Conservation (phyloP, 345 rosid genomes). For the Rhodomyrtus tomentosa region DNA sequence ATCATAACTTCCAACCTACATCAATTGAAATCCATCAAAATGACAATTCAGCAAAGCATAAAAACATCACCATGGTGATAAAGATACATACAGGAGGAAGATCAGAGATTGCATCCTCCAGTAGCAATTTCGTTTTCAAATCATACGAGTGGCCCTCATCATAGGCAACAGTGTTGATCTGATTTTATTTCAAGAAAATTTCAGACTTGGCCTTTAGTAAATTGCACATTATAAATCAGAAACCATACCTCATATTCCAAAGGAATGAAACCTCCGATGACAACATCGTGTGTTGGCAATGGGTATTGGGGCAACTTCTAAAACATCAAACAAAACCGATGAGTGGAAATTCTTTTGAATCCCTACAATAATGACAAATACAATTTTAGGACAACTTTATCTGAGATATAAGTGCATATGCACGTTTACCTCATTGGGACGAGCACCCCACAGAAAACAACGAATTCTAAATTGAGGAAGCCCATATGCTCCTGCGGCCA, state of each 20-base stretch:
- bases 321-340: neutral
- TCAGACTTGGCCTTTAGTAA: neutral
- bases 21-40: neutral
- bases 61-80: neutral
- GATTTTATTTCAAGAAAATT: neutral
- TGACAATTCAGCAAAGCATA: constrained; percentile 5
- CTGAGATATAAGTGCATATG: neutral
- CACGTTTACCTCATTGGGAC: constrained; percentile 25
- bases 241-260: constrained; percentile 45
- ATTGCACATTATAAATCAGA: neutral
- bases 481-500: constrained; percentile 86
- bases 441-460: constrained; percentile 71
- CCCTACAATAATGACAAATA: neutral
- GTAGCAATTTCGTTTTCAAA: constrained; percentile 19
- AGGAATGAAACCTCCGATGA: constrained; percentile 42
- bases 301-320: constrained; percentile 67
- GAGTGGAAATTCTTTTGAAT: neutral
- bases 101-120: constrained; percentile 46
- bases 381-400: no score
- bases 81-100: constrained; percentile 37
- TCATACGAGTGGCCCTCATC: constrained; percentile 17
- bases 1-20: constrained; percentile 33
- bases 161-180: constrained; percentile 32
- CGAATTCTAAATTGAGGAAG: constrained; percentile 74
- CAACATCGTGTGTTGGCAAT: constrained; percentile 70